Evolutionary conservation across 176 grass and related monocot genomes (phyloP).

Genomic region (Dendrocalamus sinicus): DNA sequence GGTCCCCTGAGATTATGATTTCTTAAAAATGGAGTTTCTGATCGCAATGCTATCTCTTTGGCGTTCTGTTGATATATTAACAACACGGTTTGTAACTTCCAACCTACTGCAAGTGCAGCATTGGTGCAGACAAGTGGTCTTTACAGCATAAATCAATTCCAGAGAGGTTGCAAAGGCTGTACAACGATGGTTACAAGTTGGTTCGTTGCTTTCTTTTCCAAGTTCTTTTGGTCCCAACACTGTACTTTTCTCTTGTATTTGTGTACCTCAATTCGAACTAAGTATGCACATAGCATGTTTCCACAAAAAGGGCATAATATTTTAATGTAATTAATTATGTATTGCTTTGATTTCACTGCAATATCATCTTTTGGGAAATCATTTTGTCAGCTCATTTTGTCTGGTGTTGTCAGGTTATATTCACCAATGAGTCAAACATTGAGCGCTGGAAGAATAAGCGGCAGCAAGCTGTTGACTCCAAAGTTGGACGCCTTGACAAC

Average conservation of each 20-base stretch:
- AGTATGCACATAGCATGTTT: conserved; percentile 6
- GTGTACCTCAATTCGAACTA: background rate
- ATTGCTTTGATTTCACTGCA: background rate
- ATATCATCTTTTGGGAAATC: background rate
- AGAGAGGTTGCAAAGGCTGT: conserved; percentile 69
- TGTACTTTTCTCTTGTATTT: background rate
- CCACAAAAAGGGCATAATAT: background rate
- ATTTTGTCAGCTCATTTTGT: conserved; percentile 11
- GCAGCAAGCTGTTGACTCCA: conserved; percentile 87
- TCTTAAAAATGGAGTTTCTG: background rate
- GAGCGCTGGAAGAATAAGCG: conserved; percentile 91
- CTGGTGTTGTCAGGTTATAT: conserved; percentile 74
- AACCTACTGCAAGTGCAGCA: conserved; percentile 52
- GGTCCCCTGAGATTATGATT: conserved; percentile 5
- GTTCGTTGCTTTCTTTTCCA: conserved; percentile 52
- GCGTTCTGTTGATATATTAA: conserved; percentile 18
- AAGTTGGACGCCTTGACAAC: conserved; percentile 87
- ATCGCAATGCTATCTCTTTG: background rate
- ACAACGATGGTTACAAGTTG: conserved; percentile 79
- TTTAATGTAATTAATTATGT: background rate
- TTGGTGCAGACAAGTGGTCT: conserved; percentile 83
- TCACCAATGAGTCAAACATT: conserved; percentile 94
- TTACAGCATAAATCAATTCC: conserved; percentile 77
- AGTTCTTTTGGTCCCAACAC: conserved; percentile 15
- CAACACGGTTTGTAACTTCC: background rate